A percentile compares a stretch with the other conserved stretches of the same genome.
Evolutionary conservation across 306 rosid species (phyloP).

Genomic region (Pterocarpus macrocarpus): DNA sequence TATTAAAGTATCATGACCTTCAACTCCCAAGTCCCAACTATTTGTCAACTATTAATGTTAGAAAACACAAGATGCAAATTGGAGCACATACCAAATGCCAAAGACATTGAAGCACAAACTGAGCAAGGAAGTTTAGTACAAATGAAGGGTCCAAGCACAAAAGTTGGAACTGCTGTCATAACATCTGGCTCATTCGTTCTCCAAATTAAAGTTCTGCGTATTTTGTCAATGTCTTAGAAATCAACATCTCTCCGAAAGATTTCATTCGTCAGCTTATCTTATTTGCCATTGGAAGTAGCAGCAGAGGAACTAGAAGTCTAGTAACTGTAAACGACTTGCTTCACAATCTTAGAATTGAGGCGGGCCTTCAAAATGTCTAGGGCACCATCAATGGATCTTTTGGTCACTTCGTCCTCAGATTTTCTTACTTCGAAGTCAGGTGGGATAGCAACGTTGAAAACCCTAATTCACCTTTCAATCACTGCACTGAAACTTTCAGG

Average conservation of each 20-base stretch:
- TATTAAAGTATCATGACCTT: no score
- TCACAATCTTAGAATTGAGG: constrained; percentile 49
- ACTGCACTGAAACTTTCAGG: constrained; percentile 52
- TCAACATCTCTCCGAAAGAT: neutral
- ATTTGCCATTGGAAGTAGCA: neutral
- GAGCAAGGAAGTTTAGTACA: no score
- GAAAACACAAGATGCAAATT: no score
- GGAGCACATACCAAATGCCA: no score
- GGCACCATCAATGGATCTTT: constrained; percentile 52
- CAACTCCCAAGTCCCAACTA: no score
- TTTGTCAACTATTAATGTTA: no score
- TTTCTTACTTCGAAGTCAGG: constrained; percentile 38
- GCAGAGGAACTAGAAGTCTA: neutral
- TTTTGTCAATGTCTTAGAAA: neutral
- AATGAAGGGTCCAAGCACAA: neutral
- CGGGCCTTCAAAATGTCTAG: constrained; percentile 54
- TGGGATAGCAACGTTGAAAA: constrained; percentile 54
- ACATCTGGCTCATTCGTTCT: no score
- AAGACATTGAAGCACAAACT: no score
- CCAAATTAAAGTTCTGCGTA: no score
- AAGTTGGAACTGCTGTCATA: neutral
- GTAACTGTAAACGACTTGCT: constrained; percentile 36
- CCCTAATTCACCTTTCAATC: constrained; percentile 57
- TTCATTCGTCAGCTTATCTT: neutral
- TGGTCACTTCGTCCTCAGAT: constrained; percentile 45